Evolutionary conservation across 176 grass and related monocot genomes (phyloP).

Genomic region (Aechmea fasciata): DNA sequence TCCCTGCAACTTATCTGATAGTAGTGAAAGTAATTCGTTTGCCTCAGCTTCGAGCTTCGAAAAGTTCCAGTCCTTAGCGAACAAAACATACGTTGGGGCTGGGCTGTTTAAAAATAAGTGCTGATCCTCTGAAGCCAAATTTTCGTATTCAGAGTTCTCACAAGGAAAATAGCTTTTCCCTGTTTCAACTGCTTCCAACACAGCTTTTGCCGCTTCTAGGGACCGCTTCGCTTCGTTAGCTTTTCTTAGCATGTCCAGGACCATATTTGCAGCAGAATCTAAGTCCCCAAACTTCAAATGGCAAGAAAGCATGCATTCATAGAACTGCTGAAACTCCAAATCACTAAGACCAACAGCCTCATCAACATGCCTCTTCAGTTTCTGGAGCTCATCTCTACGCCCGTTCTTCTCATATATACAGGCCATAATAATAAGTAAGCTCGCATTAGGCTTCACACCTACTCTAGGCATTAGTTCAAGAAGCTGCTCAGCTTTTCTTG

Average conservation of each 20-base stretch:
- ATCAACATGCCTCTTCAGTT: conserved; percentile 69
- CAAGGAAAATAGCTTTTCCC: conserved; percentile 37
- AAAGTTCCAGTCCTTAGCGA: conserved; percentile 55
- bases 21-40: conserved; percentile 37
- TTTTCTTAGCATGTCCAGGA: conserved; percentile 77
- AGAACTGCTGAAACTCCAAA: conserved; percentile 66
- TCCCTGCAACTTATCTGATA: conserved; percentile 56
- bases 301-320: conserved; percentile 63
- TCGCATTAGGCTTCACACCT: conserved; percentile 48
- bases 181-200: conserved; percentile 48
- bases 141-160: conserved; percentile 21
- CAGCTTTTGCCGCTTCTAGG: conserved; percentile 48
- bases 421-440: conserved; percentile 63
- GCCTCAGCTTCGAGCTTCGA: conserved; percentile 47
- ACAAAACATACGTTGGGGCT: conserved; percentile 39
- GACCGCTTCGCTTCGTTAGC: conserved; percentile 55
- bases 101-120: conserved; percentile 28
- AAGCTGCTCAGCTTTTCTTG: conserved; percentile 73
- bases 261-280: conserved; percentile 54
- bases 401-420: conserved; percentile 81
- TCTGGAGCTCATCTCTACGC: conserved; percentile 61
- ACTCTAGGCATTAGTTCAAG: conserved; percentile 71
- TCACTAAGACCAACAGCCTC: conserved; percentile 49
- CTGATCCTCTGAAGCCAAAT: conserved; percentile 17
- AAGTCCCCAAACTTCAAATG: conserved; percentile 78